Conservation (phyloP, 345 rosid genomes). For the Reutealis trisperma region DNA sequence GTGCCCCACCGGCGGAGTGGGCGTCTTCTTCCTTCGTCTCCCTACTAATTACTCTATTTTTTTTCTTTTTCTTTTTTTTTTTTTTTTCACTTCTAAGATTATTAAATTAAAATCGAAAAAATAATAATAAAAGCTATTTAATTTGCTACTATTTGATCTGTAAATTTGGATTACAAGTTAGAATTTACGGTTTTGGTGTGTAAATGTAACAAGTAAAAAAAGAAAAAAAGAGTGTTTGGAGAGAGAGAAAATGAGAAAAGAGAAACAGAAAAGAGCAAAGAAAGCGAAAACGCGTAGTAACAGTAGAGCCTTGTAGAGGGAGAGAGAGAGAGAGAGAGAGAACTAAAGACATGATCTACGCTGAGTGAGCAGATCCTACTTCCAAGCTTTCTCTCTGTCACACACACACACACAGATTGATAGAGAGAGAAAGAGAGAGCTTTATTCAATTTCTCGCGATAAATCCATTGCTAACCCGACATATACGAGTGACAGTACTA, state of each 20-base stretch:
- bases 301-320: slow-evolving; percentile 1
- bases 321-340: not conserved
- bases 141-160: not conserved
- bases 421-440: too few species aligned
- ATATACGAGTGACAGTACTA: too few species aligned
- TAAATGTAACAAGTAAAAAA: too few species aligned
- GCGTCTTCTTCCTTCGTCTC: not conserved
- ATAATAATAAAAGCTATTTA: too few species aligned
- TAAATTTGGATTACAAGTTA: not conserved
- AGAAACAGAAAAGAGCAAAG: not conserved
- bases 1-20: slow-evolving; percentile 11
- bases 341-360: slow-evolving; percentile 22
- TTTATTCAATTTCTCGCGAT: not conserved
- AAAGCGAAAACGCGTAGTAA: slow-evolving; percentile 1
- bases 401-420: not conserved
- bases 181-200: slow-evolving; percentile 6
- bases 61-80: not conserved
- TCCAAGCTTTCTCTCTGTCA: not conserved
- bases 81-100: too few species aligned
- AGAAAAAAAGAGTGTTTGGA: not conserved
- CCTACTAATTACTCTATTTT: not conserved
- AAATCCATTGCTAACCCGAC: not conserved
- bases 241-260: not conserved
- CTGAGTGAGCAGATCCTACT: slow-evolving; percentile 40
- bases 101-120: too few species aligned